Evolutionary conservation across 257 asterid species (phyloP).

Genomic region (Jaltomata sinuosa): DNA sequence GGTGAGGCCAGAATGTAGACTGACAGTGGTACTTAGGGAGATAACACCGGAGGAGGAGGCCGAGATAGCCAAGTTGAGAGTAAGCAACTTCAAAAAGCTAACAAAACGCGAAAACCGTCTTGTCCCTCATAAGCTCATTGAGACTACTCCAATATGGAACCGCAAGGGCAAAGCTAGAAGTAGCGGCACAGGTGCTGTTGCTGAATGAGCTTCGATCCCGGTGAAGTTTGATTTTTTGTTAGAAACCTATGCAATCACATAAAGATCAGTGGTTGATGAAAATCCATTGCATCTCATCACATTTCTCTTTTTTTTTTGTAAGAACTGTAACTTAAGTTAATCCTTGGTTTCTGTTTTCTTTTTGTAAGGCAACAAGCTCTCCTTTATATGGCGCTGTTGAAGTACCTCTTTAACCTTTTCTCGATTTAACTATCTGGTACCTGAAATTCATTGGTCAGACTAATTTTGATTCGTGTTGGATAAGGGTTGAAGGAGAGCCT

Average conservation of each 20-base stretch:
- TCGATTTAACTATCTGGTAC: background rate
- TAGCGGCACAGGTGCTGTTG: slow-evolving; percentile 17
- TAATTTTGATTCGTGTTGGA: background rate
- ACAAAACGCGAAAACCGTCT: slow-evolving; percentile 65
- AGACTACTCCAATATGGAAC: slow-evolving; percentile 82
- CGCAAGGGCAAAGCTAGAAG: slow-evolving; percentile 50
- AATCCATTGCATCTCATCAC: background rate
- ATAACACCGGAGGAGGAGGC: slow-evolving; percentile 88
- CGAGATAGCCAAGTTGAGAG: slow-evolving; percentile 78
- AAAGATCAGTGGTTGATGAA: background rate
- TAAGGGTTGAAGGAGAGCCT: background rate
- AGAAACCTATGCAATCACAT: background rate
- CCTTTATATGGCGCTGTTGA: background rate
- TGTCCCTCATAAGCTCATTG: slow-evolving; percentile 83
- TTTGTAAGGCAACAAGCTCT: background rate
- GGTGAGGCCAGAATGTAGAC: slow-evolving; percentile 71
- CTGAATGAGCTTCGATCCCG: slow-evolving; percentile 11
- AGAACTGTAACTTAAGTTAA: background rate
- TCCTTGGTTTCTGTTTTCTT: background rate
- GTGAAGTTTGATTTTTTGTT: background rate
- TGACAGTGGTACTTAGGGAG: slow-evolving; percentile 81
- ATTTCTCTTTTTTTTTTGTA: background rate
- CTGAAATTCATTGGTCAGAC: background rate
- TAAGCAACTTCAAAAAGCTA: slow-evolving; percentile 61
- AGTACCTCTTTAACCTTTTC: background rate